These are phyloP conservation scores for Anastatica hierochuntica DNA, from an alignment of 345 rosid species.

Conservation along the genomic window DNA sequence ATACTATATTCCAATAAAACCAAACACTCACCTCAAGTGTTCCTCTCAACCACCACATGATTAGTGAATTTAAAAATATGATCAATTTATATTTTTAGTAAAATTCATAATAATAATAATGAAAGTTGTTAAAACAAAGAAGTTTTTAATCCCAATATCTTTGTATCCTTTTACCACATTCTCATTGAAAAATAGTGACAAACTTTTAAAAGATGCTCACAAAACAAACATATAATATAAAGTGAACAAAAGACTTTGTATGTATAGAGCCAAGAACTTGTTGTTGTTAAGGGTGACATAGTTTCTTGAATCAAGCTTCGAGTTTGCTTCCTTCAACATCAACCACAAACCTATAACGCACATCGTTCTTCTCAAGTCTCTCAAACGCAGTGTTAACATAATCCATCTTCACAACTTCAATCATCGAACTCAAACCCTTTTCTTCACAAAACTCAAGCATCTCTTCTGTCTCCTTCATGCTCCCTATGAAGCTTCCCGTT, in stretches of 20 bases:
- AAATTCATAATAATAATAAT: too few species aligned
- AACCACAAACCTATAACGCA: constrained; percentile 79
- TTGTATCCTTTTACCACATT: neutral
- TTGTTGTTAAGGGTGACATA: too few species aligned
- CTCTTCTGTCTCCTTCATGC: constrained; percentile 79
- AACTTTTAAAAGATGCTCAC: neutral
- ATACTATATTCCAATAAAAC: neutral
- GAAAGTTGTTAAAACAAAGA: too few species aligned
- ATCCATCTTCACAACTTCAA: constrained; percentile 83
- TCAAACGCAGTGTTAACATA: constrained; percentile 70
- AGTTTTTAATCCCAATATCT: neutral
- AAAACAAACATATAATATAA: neutral
- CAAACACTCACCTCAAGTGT: neutral
- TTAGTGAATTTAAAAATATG: neutral
- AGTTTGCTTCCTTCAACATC: constrained; percentile 89
- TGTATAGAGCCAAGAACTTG: too few species aligned
- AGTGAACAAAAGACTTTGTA: too few species aligned
- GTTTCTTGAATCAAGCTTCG: constrained; percentile 12
- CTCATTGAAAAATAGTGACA: neutral
- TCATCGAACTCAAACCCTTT: constrained; percentile 50
- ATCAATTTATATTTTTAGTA: too few species aligned
- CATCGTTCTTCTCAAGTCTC: constrained; percentile 88
- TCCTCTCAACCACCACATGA: neutral
- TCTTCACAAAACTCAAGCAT: constrained; percentile 71
- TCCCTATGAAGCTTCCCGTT: constrained; percentile 74